Evolutionary conservation across 1,284 basidiomycete genomes (phyloP).

Genomic region (Phellinidium pouzarii): DNA sequence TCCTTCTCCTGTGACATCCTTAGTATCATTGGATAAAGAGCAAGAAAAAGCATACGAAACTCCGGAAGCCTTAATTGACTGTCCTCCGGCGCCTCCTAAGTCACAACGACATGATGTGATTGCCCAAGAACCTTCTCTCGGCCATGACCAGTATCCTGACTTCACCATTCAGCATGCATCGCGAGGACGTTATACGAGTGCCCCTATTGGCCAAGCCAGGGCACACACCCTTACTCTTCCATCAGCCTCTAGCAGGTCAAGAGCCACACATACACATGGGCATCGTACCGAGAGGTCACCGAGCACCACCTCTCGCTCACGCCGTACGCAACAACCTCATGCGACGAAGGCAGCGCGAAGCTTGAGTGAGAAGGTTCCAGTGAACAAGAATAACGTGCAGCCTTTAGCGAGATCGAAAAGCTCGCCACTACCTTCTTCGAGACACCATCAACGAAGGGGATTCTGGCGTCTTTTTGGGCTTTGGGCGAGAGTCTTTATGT

Average conservation of each 20-base stretch:
- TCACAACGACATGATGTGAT: not conserved
- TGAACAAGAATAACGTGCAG: slow-evolving; percentile 5
- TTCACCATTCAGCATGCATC: slow-evolving; percentile 15
- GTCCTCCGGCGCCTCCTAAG: slow-evolving; percentile 12
- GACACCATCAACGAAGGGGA: not conserved
- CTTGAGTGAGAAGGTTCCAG: slow-evolving; percentile 16
- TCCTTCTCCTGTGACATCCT: slow-evolving; percentile 1
- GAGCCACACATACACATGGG: not conserved
- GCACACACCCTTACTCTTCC: slow-evolving; percentile 18
- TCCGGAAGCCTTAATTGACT: not conserved
- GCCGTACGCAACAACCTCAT: slow-evolving; percentile 4
- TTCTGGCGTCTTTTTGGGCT: slow-evolving; percentile 15
- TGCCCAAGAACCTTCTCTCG: not conserved
- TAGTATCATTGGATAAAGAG: not conserved
- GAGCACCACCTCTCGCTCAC: not conserved
- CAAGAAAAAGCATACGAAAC: slow-evolving; percentile 12
- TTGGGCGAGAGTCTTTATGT: slow-evolving; percentile 15
- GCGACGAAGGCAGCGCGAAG: slow-evolving; percentile 13
- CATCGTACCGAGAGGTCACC: not conserved
- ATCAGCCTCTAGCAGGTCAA: not conserved
- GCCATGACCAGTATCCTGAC: slow-evolving; percentile 7
- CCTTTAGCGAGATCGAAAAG: slow-evolving; percentile 14
- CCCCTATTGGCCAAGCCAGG: slow-evolving; percentile 13
- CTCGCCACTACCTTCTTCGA: slow-evolving; percentile 12
- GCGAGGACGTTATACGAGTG: slow-evolving; percentile 14